Percentiles rank a stretch among this genome's conserved stretches.
Conservation (phyloP, 805 yeast genomes). For the Suhomyces tanzawaensis region DNA sequence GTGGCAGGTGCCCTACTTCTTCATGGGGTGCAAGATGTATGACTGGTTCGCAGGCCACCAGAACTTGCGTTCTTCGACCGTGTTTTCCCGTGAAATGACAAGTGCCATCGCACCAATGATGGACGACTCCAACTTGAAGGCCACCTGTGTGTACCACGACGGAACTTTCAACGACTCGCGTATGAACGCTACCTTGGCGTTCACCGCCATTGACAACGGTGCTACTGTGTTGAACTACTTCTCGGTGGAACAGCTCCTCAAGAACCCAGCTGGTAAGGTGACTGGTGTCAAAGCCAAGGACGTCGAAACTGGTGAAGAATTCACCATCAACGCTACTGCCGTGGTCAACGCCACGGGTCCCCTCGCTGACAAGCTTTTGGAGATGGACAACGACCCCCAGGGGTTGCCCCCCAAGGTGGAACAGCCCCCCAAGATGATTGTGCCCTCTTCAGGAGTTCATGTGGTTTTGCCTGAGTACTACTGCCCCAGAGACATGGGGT, state of each 20-base stretch:
- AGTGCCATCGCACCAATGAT: slow-evolving; percentile 81
- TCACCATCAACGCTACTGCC: slow-evolving; percentile 62
- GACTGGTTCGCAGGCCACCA: slow-evolving; percentile 90
- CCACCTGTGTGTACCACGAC: slow-evolving; percentile 91
- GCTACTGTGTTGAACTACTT: slow-evolving; percentile 87
- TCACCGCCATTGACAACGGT: slow-evolving; percentile 82
- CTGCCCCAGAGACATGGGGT: slow-evolving; percentile 83
- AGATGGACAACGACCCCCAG: slow-evolving; percentile 73
- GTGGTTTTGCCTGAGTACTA: slow-evolving; percentile 88
- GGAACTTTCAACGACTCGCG: slow-evolving; percentile 93
- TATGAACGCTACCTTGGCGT: slow-evolving; percentile 81
- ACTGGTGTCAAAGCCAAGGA: slow-evolving; percentile 77
- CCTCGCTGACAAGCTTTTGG: slow-evolving; percentile 76
- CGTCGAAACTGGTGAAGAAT: slow-evolving; percentile 62
- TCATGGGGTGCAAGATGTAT: slow-evolving; percentile 85
- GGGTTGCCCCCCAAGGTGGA: slow-evolving; percentile 59
- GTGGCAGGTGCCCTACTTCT: slow-evolving; percentile 96
- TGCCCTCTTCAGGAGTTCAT: slow-evolving; percentile 94
- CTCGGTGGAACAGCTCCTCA: slow-evolving; percentile 73
- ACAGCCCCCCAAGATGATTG: slow-evolving; percentile 73
- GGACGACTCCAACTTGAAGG: slow-evolving; percentile 74
- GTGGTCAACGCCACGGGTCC: slow-evolving; percentile 96
- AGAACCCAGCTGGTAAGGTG: slow-evolving; percentile 58
- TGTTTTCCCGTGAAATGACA: slow-evolving; percentile 65
- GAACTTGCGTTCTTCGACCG: slow-evolving; percentile 74